Conservation (phyloP, 2,329 filamentous ascomycete genomes). For the Hymenoscyphus fructigenus region DNA sequence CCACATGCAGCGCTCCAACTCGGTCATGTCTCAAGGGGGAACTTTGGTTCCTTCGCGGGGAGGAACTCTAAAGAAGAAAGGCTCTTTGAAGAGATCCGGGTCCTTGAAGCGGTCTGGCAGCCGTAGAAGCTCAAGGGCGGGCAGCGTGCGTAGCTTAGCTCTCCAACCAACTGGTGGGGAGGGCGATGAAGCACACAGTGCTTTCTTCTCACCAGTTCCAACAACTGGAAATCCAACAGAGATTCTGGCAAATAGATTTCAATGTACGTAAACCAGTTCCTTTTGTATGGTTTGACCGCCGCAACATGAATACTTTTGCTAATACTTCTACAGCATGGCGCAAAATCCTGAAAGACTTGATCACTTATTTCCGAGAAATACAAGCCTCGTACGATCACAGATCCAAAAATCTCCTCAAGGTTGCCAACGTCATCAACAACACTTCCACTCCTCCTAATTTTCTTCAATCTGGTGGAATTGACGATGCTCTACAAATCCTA, state of each 20-base stretch:
- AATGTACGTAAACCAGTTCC: conserved; percentile 56
- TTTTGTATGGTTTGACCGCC: background rate
- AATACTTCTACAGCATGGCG: conserved; percentile 69
- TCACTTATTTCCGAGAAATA: conserved; percentile 90
- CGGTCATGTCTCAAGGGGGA: conserved; percentile 43
- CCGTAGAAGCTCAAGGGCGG: conserved; percentile 77
- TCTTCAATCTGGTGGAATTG: conserved; percentile 76
- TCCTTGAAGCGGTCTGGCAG: conserved; percentile 80
- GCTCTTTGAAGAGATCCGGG: conserved; percentile 68
- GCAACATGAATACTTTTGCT: background rate
- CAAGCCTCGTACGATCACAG: conserved; percentile 85
- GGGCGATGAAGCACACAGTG: conserved; percentile 72
- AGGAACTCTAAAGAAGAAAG: conserved; percentile 87
- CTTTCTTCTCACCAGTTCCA: conserved; percentile 86
- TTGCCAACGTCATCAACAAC: conserved; percentile 82
- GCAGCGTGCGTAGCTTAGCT: conserved; percentile 79
- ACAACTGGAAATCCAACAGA: conserved; percentile 87
- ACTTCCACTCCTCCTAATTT: conserved; percentile 73
- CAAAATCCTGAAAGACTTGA: conserved; percentile 91
- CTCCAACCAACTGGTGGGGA: conserved; percentile 65
- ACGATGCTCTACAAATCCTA: conserved; percentile 80
- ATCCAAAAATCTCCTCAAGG: conserved; percentile 77
- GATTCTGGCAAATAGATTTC: conserved; percentile 80
- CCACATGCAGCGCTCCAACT: conserved; percentile 60
- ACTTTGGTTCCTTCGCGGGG: conserved; percentile 46